Evolutionary conservation across 2,329 filamentous ascomycete species (phyloP).

Genomic region (Ophiocordyceps sinensis): DNA sequence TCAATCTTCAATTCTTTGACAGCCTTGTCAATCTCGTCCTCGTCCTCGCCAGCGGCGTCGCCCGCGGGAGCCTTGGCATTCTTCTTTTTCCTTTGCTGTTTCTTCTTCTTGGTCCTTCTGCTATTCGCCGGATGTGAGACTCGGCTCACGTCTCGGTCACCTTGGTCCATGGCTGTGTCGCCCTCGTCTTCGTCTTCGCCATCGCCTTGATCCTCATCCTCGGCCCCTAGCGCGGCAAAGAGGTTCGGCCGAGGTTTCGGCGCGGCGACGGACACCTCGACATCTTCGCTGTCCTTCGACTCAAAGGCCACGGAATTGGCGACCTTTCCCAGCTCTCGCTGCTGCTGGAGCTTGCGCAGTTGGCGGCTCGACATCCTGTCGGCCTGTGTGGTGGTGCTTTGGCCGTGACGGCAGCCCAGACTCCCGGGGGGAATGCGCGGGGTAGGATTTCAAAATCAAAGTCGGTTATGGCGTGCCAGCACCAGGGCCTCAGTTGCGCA

Average conservation of each 20-base stretch:
- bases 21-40: conserved; percentile 43
- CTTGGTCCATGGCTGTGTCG: conserved; percentile 11
- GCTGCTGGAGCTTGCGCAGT: conserved; percentile 35
- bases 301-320: conserved; percentile 6
- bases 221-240: conserved; percentile 38
- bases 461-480: no score
- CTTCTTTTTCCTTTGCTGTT: conserved; percentile 21
- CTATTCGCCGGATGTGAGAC: conserved; percentile 1
- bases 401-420: not conserved
- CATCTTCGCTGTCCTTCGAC: conserved; percentile 16
- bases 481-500: no score
- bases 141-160: conserved; percentile 3
- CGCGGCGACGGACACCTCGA: conserved; percentile 13
- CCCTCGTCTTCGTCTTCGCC: conserved; percentile 15
- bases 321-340: conserved; percentile 26
- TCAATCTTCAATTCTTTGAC: conserved; percentile 32
- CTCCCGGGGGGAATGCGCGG: no score
- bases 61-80: conserved; percentile 18
- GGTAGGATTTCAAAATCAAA: no score
- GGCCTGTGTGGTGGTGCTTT: not conserved
- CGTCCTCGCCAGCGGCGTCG: conserved; percentile 11
- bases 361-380: conserved; percentile 36
- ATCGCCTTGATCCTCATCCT: conserved; percentile 18
- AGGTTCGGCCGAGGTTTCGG: conserved; percentile 27
- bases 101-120: conserved; percentile 24